A percentile compares a stretch with the other conserved stretches of the same genome.
Evolutionary conservation across 345 rosid species (phyloP).

Genomic region (Passiflora organensis): DNA sequence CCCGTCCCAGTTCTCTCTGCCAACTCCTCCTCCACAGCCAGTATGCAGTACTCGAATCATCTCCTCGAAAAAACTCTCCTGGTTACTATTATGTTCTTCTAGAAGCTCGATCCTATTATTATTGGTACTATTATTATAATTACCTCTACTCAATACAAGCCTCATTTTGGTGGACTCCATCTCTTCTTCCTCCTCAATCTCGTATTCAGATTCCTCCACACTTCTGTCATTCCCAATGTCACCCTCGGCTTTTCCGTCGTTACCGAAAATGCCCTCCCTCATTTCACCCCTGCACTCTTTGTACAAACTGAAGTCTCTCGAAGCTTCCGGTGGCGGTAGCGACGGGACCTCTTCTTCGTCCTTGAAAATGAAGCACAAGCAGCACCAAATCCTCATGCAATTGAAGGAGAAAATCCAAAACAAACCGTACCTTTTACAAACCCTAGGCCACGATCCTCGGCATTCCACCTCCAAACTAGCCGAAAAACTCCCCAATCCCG

Average conservation of each 20-base stretch:
- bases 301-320: constrained; percentile 31
- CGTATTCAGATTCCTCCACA: constrained; percentile 8
- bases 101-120: neutral
- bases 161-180: constrained; percentile 2
- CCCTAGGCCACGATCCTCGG: constrained; percentile 54
- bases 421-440: constrained; percentile 11
- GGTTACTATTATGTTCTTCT: constrained; percentile 12
- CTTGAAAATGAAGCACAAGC: constrained; percentile 53
- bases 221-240: too few species aligned
- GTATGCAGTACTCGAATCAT: constrained; percentile 19
- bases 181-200: constrained; percentile 8
- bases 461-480: constrained; percentile 18
- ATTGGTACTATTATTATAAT: neutral
- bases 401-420: constrained; percentile 6
- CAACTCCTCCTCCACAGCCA: constrained; percentile 4
- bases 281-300: constrained; percentile 30
- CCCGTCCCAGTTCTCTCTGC: constrained; percentile 18
- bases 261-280: constrained; percentile 26
- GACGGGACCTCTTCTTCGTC: constrained; percentile 15
- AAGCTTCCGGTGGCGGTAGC: neutral
- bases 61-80: constrained; percentile 33
- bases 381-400: constrained; percentile 96
- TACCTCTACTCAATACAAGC: constrained; percentile 7
- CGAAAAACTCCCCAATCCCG: constrained; percentile 10
- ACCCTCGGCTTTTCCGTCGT: constrained; percentile 1